Evolutionary conservation across 768 basidiomycete genomes (phyloP).

Genomic region (Boletus coccyginus): DNA sequence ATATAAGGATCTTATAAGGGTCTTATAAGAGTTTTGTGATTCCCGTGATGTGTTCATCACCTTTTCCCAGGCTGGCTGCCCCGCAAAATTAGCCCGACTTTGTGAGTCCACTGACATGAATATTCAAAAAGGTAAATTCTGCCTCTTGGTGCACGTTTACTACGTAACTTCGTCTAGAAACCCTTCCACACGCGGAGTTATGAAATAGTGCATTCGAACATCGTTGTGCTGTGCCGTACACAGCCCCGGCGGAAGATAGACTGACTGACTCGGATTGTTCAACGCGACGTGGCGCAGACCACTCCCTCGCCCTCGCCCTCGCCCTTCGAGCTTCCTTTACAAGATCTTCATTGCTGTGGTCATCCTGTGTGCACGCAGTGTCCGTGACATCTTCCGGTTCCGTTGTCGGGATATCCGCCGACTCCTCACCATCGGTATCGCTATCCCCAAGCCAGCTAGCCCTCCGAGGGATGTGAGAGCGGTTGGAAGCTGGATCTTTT

Average conservation of each 20-base stretch:
- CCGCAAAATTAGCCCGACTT: neutral
- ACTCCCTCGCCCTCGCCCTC: constrained; percentile 55
- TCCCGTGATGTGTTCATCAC: neutral
- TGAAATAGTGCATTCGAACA: neutral
- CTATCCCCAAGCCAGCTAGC: constrained; percentile 56
- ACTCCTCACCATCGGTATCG: constrained; percentile 40
- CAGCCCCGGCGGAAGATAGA: neutral
- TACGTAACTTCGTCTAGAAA: neutral
- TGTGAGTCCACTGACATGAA: no score
- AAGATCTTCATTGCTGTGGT: constrained; percentile 12
- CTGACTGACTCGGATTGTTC: constrained; percentile 5
- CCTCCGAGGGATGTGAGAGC: constrained; percentile 41
- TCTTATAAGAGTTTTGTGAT: no score
- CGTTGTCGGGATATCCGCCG: constrained; percentile 22
- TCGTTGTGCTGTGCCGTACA: neutral
- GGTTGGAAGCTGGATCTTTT: constrained; percentile 12
- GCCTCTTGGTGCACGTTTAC: neutral
- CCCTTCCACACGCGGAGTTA: no score
- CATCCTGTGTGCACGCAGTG: neutral
- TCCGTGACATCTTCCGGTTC: neutral
- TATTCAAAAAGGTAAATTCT: no score
- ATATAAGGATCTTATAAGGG: no score
- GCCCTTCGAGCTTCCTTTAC: constrained; percentile 48
- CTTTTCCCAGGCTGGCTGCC: constrained; percentile 5
- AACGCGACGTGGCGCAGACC: constrained; percentile 51